Evolutionary conservation across 1,284 basidiomycete species (phyloP).

Genomic region (Pseudozyma sp.): DNA sequence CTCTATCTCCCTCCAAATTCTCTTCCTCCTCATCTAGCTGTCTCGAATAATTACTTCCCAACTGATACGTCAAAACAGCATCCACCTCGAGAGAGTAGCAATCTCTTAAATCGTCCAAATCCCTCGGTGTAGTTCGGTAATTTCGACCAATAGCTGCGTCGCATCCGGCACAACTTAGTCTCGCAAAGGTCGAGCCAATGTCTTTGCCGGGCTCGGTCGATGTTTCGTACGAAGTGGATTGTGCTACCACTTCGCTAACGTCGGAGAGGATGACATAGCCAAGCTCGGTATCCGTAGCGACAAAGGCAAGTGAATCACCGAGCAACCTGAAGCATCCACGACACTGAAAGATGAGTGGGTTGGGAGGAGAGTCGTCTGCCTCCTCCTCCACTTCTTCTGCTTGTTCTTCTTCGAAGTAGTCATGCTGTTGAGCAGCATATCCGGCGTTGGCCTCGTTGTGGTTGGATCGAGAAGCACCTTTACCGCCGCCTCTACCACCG

Average conservation of each 20-base stretch:
- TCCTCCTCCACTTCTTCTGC: slow-evolving; percentile 6
- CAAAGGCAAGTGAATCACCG: slow-evolving; percentile 49
- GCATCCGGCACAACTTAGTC: slow-evolving; percentile 45
- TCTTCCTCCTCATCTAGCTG: slow-evolving; percentile 15
- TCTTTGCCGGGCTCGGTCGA: slow-evolving; percentile 39
- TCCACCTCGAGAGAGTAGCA: slow-evolving; percentile 46
- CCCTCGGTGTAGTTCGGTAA: slow-evolving; percentile 49
- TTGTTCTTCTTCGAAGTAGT: background rate
- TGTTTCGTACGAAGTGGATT: slow-evolving; percentile 27
- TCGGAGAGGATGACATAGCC: slow-evolving; percentile 51
- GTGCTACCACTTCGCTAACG: slow-evolving; percentile 36
- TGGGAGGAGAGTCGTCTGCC: slow-evolving; percentile 13
- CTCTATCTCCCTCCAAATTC: background rate
- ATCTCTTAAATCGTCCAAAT: slow-evolving; percentile 45
- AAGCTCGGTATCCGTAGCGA: slow-evolving; percentile 47
- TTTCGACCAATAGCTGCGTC: slow-evolving; percentile 31
- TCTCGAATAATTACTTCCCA: slow-evolving; percentile 25
- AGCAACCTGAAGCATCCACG: slow-evolving; percentile 40
- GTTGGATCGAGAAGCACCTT: background rate
- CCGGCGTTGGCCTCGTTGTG: background rate
- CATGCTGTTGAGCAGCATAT: background rate
- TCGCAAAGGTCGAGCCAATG: slow-evolving; percentile 41
- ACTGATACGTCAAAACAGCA: slow-evolving; percentile 29
- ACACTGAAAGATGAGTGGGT: slow-evolving; percentile 55
- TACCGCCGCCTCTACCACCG: slow-evolving; percentile 1